Evolutionary conservation across 2,329 filamentous ascomycete genomes (phyloP).

Genomic region (Ophiostoma sp.): DNA sequence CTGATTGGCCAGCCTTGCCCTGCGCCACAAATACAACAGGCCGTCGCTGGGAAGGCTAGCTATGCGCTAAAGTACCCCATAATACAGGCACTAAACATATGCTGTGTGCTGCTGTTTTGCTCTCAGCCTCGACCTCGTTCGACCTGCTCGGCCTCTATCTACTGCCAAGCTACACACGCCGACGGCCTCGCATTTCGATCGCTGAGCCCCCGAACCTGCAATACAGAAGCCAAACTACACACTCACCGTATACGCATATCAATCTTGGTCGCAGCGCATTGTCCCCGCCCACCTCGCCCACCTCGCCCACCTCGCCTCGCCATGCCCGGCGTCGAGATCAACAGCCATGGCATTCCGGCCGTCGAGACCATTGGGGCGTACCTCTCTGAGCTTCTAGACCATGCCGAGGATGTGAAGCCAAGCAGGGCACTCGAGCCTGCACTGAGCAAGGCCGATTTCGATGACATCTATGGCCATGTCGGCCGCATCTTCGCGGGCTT

Average conservation of each 20-base stretch:
- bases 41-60: constrained; percentile 1
- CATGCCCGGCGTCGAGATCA: constrained; percentile 47
- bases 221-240: neutral
- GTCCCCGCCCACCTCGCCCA: neutral
- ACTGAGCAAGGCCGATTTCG: constrained; percentile 63
- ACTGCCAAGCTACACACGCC: neutral
- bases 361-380: constrained; percentile 50
- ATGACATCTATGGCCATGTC: constrained; percentile 44
- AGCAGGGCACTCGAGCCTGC: constrained; percentile 63
- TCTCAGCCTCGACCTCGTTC: neutral
- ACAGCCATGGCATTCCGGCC: constrained; percentile 46
- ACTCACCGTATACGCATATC: neutral
- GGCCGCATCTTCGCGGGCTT: constrained; percentile 35
- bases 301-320: constrained; percentile 25
- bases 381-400: constrained; percentile 52
- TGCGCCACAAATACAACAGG: constrained; percentile 10
- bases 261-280: no score
- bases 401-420: constrained; percentile 55
- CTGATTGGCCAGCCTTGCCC: constrained; percentile 25
- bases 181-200: neutral
- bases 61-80: constrained; percentile 13
- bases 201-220: neutral
- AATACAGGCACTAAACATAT: neutral
- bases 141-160: neutral
- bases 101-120: neutral